phyloP scores from a whole-genome alignment of 179 eudicot genomes.

The Actinidia chinensis region DNA sequence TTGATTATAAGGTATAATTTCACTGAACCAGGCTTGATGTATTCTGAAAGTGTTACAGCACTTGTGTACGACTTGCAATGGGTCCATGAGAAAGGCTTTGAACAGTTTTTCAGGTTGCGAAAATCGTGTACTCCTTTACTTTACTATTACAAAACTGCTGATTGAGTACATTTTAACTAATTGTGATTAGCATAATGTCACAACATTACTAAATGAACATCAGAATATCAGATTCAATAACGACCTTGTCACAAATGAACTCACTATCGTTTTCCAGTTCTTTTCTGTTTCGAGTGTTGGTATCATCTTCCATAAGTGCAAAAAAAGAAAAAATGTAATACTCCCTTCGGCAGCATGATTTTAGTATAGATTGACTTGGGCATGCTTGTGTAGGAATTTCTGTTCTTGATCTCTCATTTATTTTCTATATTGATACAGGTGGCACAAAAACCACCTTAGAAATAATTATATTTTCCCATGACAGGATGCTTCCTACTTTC shows the following conservation, averaged over 20 bases:
- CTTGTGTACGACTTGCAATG: conserved; percentile 91
- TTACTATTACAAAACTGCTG: not conserved
- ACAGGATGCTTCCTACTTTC: not conserved
- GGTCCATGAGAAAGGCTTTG: conserved; percentile 96
- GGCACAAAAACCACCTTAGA: not conserved
- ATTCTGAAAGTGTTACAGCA: conserved; percentile 72
- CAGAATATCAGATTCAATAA: too few species aligned
- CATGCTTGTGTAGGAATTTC: not conserved
- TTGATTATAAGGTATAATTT: conserved; percentile 8
- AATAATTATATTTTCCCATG: not conserved
- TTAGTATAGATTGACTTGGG: too few species aligned
- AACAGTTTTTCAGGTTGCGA: conserved; percentile 88
- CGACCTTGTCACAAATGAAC: too few species aligned
- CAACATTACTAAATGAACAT: not conserved
- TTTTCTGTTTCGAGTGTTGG: not conserved
- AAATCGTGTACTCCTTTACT: conserved; percentile 14
- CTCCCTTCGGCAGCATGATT: not conserved
- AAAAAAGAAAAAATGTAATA: not conserved
- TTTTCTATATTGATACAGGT: not conserved
- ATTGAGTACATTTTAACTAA: not conserved
- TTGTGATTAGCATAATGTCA: not conserved
- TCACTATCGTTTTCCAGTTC: too few species aligned
- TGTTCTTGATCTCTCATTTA: not conserved
- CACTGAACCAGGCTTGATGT: conserved; percentile 70
- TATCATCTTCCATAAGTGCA: not conserved